A percentile compares a stretch with the other conserved stretches of the same genome.
phyloP scores from a whole-genome alignment of 495 filamentous ascomycete species.

The Lasiosphaeriaceae sp. region DNA sequence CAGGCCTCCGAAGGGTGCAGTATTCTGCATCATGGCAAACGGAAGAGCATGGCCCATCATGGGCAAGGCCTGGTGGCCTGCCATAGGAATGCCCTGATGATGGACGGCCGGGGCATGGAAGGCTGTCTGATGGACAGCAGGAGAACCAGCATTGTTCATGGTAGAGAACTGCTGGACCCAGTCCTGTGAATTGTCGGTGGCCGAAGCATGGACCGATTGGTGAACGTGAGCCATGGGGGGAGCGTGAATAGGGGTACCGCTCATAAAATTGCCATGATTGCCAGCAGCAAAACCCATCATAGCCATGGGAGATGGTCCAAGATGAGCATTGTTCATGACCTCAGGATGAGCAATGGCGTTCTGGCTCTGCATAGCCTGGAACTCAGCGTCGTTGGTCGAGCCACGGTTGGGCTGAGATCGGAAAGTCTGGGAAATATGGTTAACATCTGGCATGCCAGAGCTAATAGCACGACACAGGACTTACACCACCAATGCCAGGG shows the following conservation, averaged over 20 bases:
- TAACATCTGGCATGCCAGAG: background rate
- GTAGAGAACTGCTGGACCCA: too few relatives aligned
- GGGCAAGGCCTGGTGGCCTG: background rate
- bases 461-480: background rate
- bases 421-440: conserved; percentile 23
- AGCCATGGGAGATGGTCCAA: background rate
- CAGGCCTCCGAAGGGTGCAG: conserved; percentile 2
- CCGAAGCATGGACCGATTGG: background rate
- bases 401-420: conserved; percentile 16
- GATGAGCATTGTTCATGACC: too few relatives aligned
- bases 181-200: background rate
- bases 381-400: conserved; percentile 15
- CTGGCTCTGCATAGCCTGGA: conserved; percentile 17
- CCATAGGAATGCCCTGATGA: conserved; percentile 6
- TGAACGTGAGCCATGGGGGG: too few relatives aligned
- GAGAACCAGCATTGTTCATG: background rate
- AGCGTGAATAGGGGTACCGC: background rate
- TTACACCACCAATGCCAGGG: conserved; percentile 14
- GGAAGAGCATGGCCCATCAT: background rate
- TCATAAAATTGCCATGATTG: background rate
- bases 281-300: conserved; percentile 6
- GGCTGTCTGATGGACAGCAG: background rate
- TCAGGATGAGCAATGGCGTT: too few relatives aligned
- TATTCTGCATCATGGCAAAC: background rate
- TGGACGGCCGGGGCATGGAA: background rate